Evolutionary conservation across 169 alveolate species (phyloP), one percentile per base, ranked within the genome.

Genomic region (Blepharisma undulans): DNA sequence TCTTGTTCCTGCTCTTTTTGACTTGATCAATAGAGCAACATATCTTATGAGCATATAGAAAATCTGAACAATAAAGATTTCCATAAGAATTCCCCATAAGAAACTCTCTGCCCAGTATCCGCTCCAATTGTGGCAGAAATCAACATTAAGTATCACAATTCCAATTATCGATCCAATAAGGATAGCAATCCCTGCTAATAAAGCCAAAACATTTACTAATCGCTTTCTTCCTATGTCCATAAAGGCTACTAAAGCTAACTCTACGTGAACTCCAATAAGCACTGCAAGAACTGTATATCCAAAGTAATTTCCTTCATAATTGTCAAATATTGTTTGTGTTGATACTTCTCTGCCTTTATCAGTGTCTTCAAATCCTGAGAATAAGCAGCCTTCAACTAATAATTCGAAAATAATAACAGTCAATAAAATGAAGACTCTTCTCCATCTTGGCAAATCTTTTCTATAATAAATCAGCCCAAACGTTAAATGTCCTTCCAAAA

Each of bases 401-500:
- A 76, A 76, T 25, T 76, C 34, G 22, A 76, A 32, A 76, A 76
- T 76, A 16, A 76, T 12, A 80, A 27, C 25, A 12, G 72, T 14
- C 22, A 80, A 25, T 18, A 80, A 12, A 25, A 72, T 80, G 12
- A 80, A 25, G 72, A 80, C 74, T 33, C 88, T 80, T 16, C 22
- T 14, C 22, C 74, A 32, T 12, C 88, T 19, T 12, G 25, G 18
- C 22, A 80, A 80, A 12, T 27, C 22, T 27, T n/a, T 10, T 19
- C 88, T 19, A 27, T 29, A 27, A 14, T 27, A n/a, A 18, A 27
- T 16, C 22, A 80, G 88, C 32, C 88, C 88, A 16, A 80, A 25
- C 10, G 25, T n/a, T 16, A 80, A 22, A 33, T 80, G 88, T 18
- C 88, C 88, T 80, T 80, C 88, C 14, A 80, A 27, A 12, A 80